Evolutionary conservation across 495 filamentous ascomycete species (phyloP), one percentile per base, ranked within the genome.

Genomic region (Eremomyces bilateralis): DNA sequence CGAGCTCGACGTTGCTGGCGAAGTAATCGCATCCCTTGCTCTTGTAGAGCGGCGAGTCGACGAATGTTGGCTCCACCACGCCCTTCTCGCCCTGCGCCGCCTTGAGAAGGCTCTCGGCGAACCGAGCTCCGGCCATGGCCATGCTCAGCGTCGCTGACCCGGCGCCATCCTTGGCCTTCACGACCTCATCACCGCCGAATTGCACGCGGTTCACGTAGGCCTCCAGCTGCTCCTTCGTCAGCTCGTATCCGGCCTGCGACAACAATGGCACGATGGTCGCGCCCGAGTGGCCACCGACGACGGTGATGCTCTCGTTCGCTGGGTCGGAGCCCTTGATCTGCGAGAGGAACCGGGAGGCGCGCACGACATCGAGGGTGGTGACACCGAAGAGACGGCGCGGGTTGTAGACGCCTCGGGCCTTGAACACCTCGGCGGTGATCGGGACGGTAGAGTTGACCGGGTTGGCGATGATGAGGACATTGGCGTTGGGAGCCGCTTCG

Each of bases 131-230:
- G 48, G 88, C 88, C 70, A 90, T 88, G 46, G 88, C 88, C 88
- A 97, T 97, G 57, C 82, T 93, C 41, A 97, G 76, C 40, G 88
- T 97, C 54, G 88, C 88, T 40, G 90, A 95, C 44, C 88, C 88
- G 50, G 85, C 83, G 60, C 88, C 88, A 56, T 81, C 83, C 73
- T 97, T 97, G 56, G 88, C 88, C 69, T 93, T 73, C 57, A 97
- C 88, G 42, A 97, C 88, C 71, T 97, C 88, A 58, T 97, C 88
- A 68, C 88, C 88, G 58, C 88, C 88, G 60, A 95, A 97, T 64
- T 97, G 88, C 48, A 97, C 90, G 53, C 88, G 84, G 55, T 84
- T 73, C 53, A 95, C 65, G 40, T 93, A 81, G 31, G 67, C 69
- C 43, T 76, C 73, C 31, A 71, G 70, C 50, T 67, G 58, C 49